Base-by-base conservation (phyloP, 257 asterid genomes). In the Echium plantagineum region DNA sequence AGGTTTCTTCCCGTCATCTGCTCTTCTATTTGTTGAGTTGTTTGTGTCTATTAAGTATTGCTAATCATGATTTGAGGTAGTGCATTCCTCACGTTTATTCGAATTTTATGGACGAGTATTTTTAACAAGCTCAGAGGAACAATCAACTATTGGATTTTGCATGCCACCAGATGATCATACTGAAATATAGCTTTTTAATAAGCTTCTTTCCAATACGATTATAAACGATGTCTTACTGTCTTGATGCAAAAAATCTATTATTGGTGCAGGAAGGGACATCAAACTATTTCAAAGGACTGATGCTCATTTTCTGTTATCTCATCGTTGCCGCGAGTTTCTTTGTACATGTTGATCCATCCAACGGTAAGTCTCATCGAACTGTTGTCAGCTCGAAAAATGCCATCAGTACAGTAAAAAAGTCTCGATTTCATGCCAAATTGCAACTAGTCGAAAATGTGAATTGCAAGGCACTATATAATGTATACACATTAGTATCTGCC, bases 291-390 rank as follows among this genome's bases (percentile, higher is more conserved):
- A 80, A 77, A 68, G 85, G 85, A 21, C 59, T 80, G 71, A 80
- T 80, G 85, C 83, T 80, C 62, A 74, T 80, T 64, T 70, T 80
- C 42, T 80, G 85, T 73, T 80, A 80, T 70, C 85, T 80, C 75
- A 80, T 80, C 30, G 85, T 80, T 55, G 85, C 85, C 62, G 85
- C 85, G 19, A 81, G 80, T 69, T 78, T 73, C 78, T 81, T 69
- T 69, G 80, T 74, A 51, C 84, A 81, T 51, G 60, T 73, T 13
- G 74, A 81, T 74, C 72, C 63, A 7, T 22, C 87, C 63, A 72
- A 71, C 5, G 95, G 97, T 89, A 64, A 84, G 86, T 57, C 21
- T 6, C 57, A 18, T 8, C 17, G n/a, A 12, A 60, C 52, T 32
- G 7, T 21, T 3, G 17, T 20, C 13, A 47, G 48, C 15, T 65